Evolutionary conservation across 306 rosid genomes (phyloP).

Genomic region (Castanospermum australe): DNA sequence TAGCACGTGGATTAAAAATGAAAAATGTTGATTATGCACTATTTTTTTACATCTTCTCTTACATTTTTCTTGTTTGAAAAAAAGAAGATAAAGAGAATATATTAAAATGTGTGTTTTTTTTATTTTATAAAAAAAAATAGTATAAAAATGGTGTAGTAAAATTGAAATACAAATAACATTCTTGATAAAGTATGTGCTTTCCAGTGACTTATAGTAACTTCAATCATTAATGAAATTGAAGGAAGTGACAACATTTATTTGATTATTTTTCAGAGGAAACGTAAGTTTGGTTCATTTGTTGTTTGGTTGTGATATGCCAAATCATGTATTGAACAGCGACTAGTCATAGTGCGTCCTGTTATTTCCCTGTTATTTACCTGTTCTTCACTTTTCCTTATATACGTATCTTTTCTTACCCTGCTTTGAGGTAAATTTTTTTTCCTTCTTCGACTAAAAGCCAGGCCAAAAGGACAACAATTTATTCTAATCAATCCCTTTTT

Average conservation of each 20-base stretch:
- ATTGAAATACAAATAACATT: too few relatives aligned
- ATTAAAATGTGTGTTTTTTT: too few relatives aligned
- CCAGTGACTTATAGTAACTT: background rate
- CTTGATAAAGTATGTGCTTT: too few relatives aligned
- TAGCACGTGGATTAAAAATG: too few relatives aligned
- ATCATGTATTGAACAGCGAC: background rate
- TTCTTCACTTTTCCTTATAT: background rate
- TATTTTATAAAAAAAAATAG: too few relatives aligned
- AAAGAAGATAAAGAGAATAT: too few relatives aligned
- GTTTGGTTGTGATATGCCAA: background rate
- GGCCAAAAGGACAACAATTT: background rate
- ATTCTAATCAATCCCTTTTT: background rate
- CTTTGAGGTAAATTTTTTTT: background rate
- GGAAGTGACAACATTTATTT: background rate
- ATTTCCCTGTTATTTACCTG: conserved; percentile 3
- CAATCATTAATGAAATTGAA: background rate
- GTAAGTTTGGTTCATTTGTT: background rate
- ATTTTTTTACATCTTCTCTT: too few relatives aligned
- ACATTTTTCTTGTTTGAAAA: too few relatives aligned
- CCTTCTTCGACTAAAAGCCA: background rate
- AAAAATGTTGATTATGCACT: too few relatives aligned
- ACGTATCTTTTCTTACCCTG: background rate
- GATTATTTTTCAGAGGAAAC: background rate
- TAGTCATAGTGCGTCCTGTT: background rate
- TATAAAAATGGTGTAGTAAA: too few relatives aligned